phyloP scores from a whole-genome alignment of 805 yeast genomes.

The Cyberlindnera galapagoensis region DNA sequence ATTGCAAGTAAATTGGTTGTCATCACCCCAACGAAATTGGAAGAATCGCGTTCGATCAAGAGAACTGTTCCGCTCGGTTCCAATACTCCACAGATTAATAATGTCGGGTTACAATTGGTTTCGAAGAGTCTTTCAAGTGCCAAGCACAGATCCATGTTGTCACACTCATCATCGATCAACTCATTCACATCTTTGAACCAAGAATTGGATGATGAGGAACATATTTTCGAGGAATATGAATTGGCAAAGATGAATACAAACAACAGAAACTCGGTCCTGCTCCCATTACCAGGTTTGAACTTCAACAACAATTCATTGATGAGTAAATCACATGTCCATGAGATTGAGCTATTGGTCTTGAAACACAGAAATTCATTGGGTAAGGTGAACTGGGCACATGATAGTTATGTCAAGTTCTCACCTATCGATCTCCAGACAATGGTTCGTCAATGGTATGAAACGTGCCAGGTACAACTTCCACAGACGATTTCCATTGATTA shows the following conservation, averaged over 20 bases:
- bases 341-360: constrained; percentile 40
- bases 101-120: constrained; percentile 38
- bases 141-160: constrained; percentile 25
- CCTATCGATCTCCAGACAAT: constrained; percentile 20
- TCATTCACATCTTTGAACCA: constrained; percentile 26
- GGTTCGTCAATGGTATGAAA: constrained; percentile 48
- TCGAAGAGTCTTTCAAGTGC: constrained; percentile 37
- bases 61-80: constrained; percentile 6
- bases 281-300: constrained; percentile 22
- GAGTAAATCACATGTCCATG: constrained; percentile 24
- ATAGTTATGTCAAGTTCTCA: constrained; percentile 13
- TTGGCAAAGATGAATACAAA: constrained; percentile 37
- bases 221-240: constrained; percentile 54
- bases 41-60: constrained; percentile 13
- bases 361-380: constrained; percentile 47
- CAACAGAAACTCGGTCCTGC: constrained; percentile 35
- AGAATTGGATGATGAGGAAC: constrained; percentile 29
- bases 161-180: constrained; percentile 31
- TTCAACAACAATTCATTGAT: constrained; percentile 19
- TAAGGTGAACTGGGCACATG: constrained; percentile 18
- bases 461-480: constrained; percentile 36
- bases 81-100: constrained; percentile 10
- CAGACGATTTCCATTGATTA: constrained; percentile 7
- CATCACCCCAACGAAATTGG: constrained; percentile 42
- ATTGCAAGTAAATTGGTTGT: constrained; percentile 55